Evolutionary conservation across 805 yeast species (phyloP).

Genomic region (Ogataea allantospora): DNA sequence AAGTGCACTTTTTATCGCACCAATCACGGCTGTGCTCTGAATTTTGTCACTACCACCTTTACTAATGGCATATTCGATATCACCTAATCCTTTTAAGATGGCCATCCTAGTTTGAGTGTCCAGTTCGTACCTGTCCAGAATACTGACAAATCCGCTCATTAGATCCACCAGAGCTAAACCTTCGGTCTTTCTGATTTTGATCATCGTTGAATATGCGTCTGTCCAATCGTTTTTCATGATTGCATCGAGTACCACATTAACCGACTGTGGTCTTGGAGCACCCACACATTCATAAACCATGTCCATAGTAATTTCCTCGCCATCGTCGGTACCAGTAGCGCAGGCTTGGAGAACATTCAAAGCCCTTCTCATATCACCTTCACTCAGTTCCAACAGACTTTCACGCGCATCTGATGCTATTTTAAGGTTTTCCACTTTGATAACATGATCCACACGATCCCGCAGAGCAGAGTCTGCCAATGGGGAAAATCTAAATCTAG

Average conservation of each 20-base stretch:
- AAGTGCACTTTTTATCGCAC: constrained; percentile 71
- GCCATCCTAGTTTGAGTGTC: constrained; percentile 58
- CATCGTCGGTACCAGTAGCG: constrained; percentile 62
- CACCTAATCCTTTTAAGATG: constrained; percentile 71
- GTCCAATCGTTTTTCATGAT: constrained; percentile 88
- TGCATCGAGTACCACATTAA: constrained; percentile 71
- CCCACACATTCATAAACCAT: constrained; percentile 95
- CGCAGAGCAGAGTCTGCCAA: constrained; percentile 64
- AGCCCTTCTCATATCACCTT: constrained; percentile 96
- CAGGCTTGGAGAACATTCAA: constrained; percentile 94
- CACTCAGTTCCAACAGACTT: constrained; percentile 69
- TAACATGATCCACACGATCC: constrained; percentile 65
- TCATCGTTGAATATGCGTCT: constrained; percentile 65
- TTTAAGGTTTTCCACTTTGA: constrained; percentile 62
- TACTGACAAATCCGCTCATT: constrained; percentile 70
- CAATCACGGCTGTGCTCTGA: constrained; percentile 87
- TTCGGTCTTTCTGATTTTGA: constrained; percentile 60
- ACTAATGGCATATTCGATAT: constrained; percentile 86
- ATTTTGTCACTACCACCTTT: constrained; percentile 91
- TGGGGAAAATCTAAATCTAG: constrained; percentile 91
- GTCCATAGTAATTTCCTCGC: constrained; percentile 59
- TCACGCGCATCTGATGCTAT: constrained; percentile 57
- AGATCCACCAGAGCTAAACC: constrained; percentile 92
- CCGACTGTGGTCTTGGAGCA: constrained; percentile 86
- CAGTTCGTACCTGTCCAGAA: constrained; percentile 67